Base-by-base conservation (phyloP, 2,329 filamentous ascomycete species). In the Aureobasidium zeae region DNA sequence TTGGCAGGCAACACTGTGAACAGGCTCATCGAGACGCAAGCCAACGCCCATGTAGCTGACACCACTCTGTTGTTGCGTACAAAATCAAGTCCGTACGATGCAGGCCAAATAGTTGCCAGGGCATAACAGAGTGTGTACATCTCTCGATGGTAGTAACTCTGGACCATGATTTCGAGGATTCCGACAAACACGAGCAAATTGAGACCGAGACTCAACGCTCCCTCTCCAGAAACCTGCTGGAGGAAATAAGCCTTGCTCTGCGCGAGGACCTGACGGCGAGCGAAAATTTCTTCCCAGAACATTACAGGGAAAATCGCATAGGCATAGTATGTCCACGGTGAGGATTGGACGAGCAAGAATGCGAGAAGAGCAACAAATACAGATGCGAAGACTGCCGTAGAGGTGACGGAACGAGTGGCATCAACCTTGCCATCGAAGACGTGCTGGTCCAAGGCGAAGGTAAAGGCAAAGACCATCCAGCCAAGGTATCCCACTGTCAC, bases 231-330 rank as follows among this genome's bases (percentile, higher is more conserved):
- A 44, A 73, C 69, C 52, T 88, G 74, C 1, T 76, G 72, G 51
- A 94, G 79, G 7, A 96, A 67, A 37, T 76, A 71, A 50, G 72
- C 73, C 39, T 74, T 71, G 3, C 87, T 88, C 49, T 79, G 73
- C 5, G 66, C 56, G 10, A 95, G 62, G 30, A 84, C 84, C 33
- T 73, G 70, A 45, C 87, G 75, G 20, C 83, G 77, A 3, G 85
- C 84, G 62, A 82, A 89, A 0, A 95, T 85, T 57, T 95, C 88
- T 62, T 95, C 89, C 91, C 91, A 98, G 66, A 98, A 96, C 46
- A 86, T 75, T 2, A 94, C 79, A 0, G 91, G 91, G 62, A 98
- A 98, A 54, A 93, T 76, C 1, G 82, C 84, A 60, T 98, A 98
- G 2, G 78, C 76, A 57, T 96, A 98, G 62, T 98, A 98, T 2